Percentiles rank a stretch among this genome's conserved stretches.
Evolutionary conservation across 2,329 filamentous ascomycete genomes (phyloP).

Genomic region (Cylindrodendrum hubeiense): DNA sequence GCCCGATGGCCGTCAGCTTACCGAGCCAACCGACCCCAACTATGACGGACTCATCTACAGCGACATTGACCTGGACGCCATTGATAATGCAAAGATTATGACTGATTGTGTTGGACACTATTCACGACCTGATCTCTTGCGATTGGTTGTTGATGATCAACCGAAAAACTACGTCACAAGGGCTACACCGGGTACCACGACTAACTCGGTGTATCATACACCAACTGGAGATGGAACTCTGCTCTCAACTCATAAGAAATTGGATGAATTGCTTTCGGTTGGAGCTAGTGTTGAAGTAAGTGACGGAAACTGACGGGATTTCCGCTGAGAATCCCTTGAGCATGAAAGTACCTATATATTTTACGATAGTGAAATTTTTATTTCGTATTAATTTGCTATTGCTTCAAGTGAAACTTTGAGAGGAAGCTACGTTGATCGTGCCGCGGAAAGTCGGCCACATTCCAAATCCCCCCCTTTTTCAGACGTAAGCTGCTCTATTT

Average conservation of each 20-base stretch:
- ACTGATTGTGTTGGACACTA: slow-evolving; percentile 9
- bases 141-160: not conserved
- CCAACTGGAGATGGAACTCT: slow-evolving; percentile 2
- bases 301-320: not conserved
- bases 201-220: not conserved
- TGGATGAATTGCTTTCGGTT: not conserved
- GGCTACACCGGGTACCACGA: not conserved
- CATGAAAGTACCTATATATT: no score
- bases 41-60: slow-evolving; percentile 7
- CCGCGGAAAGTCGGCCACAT: no score
- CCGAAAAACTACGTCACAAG: not conserved
- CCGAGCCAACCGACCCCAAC: not conserved
- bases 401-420: no score
- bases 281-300: no score
- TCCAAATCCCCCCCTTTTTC: no score
- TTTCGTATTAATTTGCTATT: no score
- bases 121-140: not conserved
- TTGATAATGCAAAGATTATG: not conserved
- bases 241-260: not conserved
- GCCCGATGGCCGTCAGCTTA: slow-evolving; percentile 1
- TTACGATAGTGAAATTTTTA: no score
- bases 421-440: no score
- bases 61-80: slow-evolving; percentile 5
- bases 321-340: no score
- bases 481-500: no score